phyloP scores from a whole-genome alignment of 148 eudicot species.

The Nepenthes mirabilis region DNA sequence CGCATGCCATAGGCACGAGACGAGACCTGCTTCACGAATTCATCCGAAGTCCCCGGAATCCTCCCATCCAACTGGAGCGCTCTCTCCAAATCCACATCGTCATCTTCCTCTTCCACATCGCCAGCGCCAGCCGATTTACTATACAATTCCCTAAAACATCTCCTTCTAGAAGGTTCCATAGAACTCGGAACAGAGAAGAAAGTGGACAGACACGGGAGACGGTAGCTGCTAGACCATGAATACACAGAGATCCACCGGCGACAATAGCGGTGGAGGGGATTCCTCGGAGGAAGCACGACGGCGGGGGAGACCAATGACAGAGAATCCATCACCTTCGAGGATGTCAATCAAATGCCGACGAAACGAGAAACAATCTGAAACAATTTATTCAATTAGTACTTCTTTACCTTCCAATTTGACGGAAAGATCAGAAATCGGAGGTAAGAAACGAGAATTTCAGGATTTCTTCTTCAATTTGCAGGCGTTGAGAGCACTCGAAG shows the following conservation, averaged over 20 bases:
- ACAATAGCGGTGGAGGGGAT: slow-evolving; percentile 13
- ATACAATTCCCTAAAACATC: neutral
- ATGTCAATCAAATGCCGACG: neutral
- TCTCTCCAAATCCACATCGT: slow-evolving; percentile 53
- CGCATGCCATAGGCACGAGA: slow-evolving; percentile 93
- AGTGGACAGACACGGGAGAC: slow-evolving; percentile 10
- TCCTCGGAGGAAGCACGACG: slow-evolving; percentile 30
- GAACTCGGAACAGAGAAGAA: slow-evolving; percentile 1
- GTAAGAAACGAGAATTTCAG: too few relatives aligned
- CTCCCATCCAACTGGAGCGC: slow-evolving; percentile 76
- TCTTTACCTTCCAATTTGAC: too few relatives aligned
- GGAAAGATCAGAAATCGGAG: too few relatives aligned
- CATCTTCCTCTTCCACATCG: slow-evolving; percentile 10
- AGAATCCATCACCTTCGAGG: slow-evolving; percentile 40
- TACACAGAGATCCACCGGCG: slow-evolving; percentile 13
- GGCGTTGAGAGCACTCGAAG: too few relatives aligned
- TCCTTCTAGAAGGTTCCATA: slow-evolving; percentile 7
- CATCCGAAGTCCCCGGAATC: slow-evolving; percentile 71
- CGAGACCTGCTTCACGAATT: slow-evolving; percentile 78
- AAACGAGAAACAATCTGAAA: too few relatives aligned
- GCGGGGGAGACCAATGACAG: slow-evolving; percentile 64
- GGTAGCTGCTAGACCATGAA: slow-evolving; percentile 1
- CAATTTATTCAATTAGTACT: too few relatives aligned
- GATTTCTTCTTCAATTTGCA: too few relatives aligned
- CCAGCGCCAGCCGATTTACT: slow-evolving; percentile 20